phyloP scores from a whole-genome alignment of 768 basidiomycete genomes.

The Lentinula aciculospora region DNA sequence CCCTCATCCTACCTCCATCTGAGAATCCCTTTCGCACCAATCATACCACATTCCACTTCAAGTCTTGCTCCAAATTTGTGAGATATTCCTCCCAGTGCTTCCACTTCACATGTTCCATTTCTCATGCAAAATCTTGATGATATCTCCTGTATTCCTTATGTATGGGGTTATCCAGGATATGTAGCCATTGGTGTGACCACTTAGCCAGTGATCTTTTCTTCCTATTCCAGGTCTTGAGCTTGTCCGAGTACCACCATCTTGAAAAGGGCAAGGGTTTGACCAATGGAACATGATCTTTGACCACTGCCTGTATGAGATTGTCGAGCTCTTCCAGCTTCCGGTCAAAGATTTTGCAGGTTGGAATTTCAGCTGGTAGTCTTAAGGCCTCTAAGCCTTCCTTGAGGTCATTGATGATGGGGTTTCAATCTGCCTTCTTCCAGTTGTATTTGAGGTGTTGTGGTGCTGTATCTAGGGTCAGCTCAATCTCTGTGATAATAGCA shows the following conservation, averaged over 20 bases:
- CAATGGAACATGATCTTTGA: background rate
- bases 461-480: constrained; percentile 8
- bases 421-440: constrained; percentile 19
- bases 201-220: background rate
- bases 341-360: background rate
- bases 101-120: background rate
- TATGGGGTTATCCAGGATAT: constrained; percentile 14
- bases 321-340: background rate
- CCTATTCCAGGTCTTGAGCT: background rate
- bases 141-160: background rate
- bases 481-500: constrained; percentile 21
- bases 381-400: background rate
- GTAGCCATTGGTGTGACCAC: constrained; percentile 2
- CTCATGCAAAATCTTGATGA: background rate
- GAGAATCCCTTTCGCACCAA: background rate
- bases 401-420: constrained; percentile 11
- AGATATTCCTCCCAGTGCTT: constrained; percentile 9
- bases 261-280: background rate
- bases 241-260: background rate
- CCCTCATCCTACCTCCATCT: background rate
- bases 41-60: background rate
- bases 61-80: constrained; percentile 19
- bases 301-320: too few species aligned
- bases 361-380: background rate
- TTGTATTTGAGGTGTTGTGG: constrained; percentile 6